Evolutionary conservation across 164 flowering plant genomes (phyloP).

Genomic region (Pachysandra terminalis): DNA sequence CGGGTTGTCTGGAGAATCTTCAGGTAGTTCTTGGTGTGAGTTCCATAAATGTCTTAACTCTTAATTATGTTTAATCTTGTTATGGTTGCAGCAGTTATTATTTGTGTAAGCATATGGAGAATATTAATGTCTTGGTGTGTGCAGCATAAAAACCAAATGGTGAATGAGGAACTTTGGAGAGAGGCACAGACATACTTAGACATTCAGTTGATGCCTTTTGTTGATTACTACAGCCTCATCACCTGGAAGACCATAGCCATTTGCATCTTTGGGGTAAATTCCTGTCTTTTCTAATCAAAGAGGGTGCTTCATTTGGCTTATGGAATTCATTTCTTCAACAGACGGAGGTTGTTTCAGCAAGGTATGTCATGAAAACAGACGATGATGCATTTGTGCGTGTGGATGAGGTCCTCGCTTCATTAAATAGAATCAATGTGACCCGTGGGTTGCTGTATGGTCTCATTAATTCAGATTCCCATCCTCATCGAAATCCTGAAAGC

Average conservation of each 20-base stretch:
- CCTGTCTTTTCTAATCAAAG: slow-evolving; percentile 14
- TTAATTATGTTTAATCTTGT: too few species aligned
- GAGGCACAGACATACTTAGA: slow-evolving; percentile 91
- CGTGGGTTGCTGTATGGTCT: slow-evolving; percentile 86
- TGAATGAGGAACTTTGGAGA: slow-evolving; percentile 94
- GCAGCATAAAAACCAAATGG: slow-evolving; percentile 93
- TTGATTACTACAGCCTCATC: slow-evolving; percentile 91
- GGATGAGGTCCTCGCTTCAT: slow-evolving; percentile 72
- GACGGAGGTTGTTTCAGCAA: slow-evolving; percentile 82
- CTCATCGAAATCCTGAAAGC: slow-evolving; percentile 80
- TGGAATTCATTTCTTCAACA: slow-evolving; percentile 34
- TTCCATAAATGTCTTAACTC: too few species aligned
- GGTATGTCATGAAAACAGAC: slow-evolving; percentile 95
- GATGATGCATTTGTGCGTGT: slow-evolving; percentile 99
- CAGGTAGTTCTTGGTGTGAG: neutral
- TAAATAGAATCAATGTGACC: slow-evolving; percentile 49
- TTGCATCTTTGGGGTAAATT: slow-evolving; percentile 90
- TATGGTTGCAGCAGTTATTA: neutral
- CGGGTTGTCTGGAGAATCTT: too few species aligned
- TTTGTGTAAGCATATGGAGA: neutral
- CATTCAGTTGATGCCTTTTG: slow-evolving; percentile 94
- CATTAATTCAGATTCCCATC: slow-evolving; percentile 77
- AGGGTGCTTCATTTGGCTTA: slow-evolving; percentile 17
- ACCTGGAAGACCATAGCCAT: slow-evolving; percentile 97
- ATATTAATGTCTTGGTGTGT: slow-evolving; percentile 9